Base-by-base conservation (phyloP, 352 stramenopile genomes). In the Elongisporangium undulatum region DNA sequence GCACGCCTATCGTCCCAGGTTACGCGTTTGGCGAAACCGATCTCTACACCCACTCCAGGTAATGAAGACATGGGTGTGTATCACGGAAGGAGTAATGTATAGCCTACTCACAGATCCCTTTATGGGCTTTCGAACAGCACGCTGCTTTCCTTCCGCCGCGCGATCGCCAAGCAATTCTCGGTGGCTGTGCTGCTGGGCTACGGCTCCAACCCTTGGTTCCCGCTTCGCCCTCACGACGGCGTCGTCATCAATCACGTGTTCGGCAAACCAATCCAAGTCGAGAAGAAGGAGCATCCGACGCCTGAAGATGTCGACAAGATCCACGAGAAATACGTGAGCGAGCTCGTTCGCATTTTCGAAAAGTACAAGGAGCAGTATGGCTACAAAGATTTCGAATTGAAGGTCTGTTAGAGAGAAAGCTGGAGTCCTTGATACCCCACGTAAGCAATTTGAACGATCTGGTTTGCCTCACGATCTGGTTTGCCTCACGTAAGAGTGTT, bases 1-100 rank as follows among this genome's bases (percentile, higher is more conserved):
- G 86, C 52, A 72, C 86, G 1, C 69, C 86, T 1, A 77, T 95
- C 61, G 82, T 95, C 13, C 84, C 86, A 0, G 72, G 74, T 24
- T 95, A 95, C 56, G 70, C 66, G n/a, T 95, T 94, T 55, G 86
- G 84, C 52, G 86, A 95, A 58, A 95, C 80, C 0, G 82, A 95
- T 39, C 67, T 94, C n/a, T 94, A 84, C 70, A 90, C 81, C 8
- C 79, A 90, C 56, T 92, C 84, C 2, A 77, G 66, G 82, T 94
- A 62, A 53, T 58, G 22, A 4, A 50, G 10, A 7, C 5, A 22
- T 16, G 20, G n/a, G 19, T 1, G 17, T 51, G 17, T 52, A 49
- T 8, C 50, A 9, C 49, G 7, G 10, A 41, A 53, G 4, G 9
- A 39, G 23, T 17, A 2, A 49, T 26, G 23, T 26, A 5, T 5